Evolutionary conservation across 257 asterid species (phyloP).

Genomic region (Scutellaria minor): DNA sequence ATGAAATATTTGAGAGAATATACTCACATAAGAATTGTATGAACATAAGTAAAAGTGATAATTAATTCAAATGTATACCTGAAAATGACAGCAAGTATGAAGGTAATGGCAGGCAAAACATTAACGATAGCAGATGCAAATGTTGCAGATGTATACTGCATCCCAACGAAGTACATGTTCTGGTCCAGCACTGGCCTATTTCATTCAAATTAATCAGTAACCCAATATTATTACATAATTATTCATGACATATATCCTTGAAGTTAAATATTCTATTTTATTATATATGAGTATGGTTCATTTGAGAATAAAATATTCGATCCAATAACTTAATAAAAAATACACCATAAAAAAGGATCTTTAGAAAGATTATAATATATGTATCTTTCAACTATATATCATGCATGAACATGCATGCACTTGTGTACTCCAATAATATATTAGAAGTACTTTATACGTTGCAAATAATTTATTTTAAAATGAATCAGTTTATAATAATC

Average conservation of each 20-base stretch:
- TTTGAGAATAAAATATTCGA: neutral
- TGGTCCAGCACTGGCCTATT: conserved; percentile 93
- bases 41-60: neutral
- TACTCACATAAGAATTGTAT: too few relatives aligned
- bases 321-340: neutral
- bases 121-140: conserved; percentile 83
- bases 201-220: conserved; percentile 4
- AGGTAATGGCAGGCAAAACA: conserved; percentile 84
- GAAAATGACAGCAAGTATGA: conserved; percentile 80
- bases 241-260: neutral
- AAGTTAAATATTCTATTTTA: too few relatives aligned
- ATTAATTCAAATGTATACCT: conserved; percentile 47
- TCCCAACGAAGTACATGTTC: conserved; percentile 75
- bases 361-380: too few relatives aligned
- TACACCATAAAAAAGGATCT: too few relatives aligned
- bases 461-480: too few relatives aligned
- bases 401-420: too few relatives aligned
- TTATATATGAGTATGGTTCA: too few relatives aligned
- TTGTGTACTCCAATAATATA: too few relatives aligned
- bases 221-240: neutral
- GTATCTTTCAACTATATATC: too few relatives aligned
- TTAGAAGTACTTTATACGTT: too few relatives aligned
- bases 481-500: neutral
- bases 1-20: too few relatives aligned
- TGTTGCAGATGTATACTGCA: conserved; percentile 87